phyloP scores from a whole-genome alignment of 1,284 basidiomycete species.

The Pseudozyma thailandica region DNA sequence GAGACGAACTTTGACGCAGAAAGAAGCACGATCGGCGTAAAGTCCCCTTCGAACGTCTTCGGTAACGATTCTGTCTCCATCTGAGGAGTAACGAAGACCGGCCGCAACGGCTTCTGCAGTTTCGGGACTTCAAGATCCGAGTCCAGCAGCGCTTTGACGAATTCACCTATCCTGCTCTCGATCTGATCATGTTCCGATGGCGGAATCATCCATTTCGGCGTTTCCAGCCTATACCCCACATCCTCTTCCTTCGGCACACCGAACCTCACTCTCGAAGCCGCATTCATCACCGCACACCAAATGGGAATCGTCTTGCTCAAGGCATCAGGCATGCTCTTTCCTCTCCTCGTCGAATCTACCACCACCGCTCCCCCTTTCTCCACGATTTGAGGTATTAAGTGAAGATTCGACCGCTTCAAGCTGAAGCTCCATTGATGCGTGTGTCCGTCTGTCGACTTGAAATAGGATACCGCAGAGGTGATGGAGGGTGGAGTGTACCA shows the following conservation, averaged over 20 bases:
- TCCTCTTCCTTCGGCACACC: conserved; percentile 60
- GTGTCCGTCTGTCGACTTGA: conserved; percentile 97
- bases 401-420: conserved; percentile 78
- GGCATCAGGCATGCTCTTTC: conserved; percentile 94
- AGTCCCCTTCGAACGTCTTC: conserved; percentile 57
- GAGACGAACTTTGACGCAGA: conserved; percentile 78
- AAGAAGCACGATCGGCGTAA: conserved; percentile 78
- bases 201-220: conserved; percentile 58
- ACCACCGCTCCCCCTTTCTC: conserved; percentile 81
- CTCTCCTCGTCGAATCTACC: conserved; percentile 91
- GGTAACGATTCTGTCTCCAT: conserved; percentile 4
- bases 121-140: conserved; percentile 64
- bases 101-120: conserved; percentile 73
- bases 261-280: conserved; percentile 70
- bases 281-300: conserved; percentile 93
- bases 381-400: conserved; percentile 76
- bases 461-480: conserved; percentile 76
- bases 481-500: conserved; percentile 85
- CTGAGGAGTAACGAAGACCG: conserved; percentile 73
- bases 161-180: conserved; percentile 73
- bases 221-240: conserved; percentile 54
- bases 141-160: conserved; percentile 75
- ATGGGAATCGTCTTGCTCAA: conserved; percentile 93
- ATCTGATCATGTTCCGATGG: conserved; percentile 74
- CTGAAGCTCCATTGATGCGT: conserved; percentile 71